Evolutionary conservation across 2,329 filamentous ascomycete species (phyloP).

Genomic region (Fusarium nygamai): DNA sequence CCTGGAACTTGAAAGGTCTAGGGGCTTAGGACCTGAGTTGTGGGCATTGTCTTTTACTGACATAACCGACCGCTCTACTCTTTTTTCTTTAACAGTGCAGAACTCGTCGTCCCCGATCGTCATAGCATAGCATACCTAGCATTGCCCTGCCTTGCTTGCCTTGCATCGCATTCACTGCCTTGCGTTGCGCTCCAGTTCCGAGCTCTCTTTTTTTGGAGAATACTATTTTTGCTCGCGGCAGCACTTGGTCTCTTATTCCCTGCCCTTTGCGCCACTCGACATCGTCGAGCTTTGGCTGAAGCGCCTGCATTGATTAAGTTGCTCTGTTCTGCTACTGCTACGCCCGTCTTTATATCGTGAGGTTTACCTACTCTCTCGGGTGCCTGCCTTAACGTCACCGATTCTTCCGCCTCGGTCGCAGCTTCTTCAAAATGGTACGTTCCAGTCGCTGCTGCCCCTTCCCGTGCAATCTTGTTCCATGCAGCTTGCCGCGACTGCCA

Average conservation of each 20-base stretch:
- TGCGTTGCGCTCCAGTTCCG: slow-evolving; percentile 15
- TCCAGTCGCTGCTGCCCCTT: slow-evolving; percentile 5
- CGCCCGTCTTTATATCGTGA: slow-evolving; percentile 26
- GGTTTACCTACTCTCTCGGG: not conserved
- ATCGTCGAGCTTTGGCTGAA: slow-evolving; percentile 28
- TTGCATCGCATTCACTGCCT: slow-evolving; percentile 25
- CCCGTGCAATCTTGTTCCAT: slow-evolving; percentile 15
- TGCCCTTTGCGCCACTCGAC: slow-evolving; percentile 25
- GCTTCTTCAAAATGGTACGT: slow-evolving; percentile 39
- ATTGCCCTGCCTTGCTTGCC: slow-evolving; percentile 8
- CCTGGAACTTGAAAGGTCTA: slow-evolving; percentile 14
- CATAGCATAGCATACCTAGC: slow-evolving; percentile 19
- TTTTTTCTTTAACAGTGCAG: slow-evolving; percentile 26
- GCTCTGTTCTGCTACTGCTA: slow-evolving; percentile 13
- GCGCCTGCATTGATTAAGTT: slow-evolving; percentile 13
- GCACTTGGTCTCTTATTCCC: not conserved
- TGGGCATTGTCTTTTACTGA: slow-evolving; percentile 38
- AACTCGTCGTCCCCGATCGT: slow-evolving; percentile 26
- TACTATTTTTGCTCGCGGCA: slow-evolving; percentile 12
- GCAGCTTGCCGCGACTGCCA: slow-evolving; percentile 27
- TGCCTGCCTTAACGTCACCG: slow-evolving; percentile 7
- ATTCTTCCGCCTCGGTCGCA: slow-evolving; percentile 22
- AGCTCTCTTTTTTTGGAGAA: slow-evolving; percentile 26
- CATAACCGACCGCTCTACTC: slow-evolving; percentile 39
- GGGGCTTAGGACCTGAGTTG: slow-evolving; percentile 31